Conservation (phyloP, 306 rosid genomes). For the Luffa aegyptiaca region DNA sequence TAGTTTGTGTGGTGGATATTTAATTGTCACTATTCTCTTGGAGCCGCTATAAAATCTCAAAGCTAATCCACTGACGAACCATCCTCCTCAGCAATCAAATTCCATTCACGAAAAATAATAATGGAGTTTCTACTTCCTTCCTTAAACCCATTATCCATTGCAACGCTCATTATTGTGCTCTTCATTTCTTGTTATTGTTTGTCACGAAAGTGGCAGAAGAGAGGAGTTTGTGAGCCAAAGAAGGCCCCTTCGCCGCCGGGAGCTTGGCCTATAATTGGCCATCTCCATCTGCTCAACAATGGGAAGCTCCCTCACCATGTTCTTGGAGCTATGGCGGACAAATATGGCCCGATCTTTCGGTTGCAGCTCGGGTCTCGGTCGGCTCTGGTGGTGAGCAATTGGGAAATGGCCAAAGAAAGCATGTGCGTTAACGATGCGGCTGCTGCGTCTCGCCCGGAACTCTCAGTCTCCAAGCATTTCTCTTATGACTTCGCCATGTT, state of each 20-base stretch:
- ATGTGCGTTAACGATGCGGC: conserved; percentile 30
- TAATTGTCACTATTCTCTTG: background rate
- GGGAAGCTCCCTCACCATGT: conserved; percentile 8
- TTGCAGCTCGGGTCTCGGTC: conserved; percentile 24
- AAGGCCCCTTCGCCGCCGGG: conserved; percentile 9
- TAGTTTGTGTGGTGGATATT: background rate
- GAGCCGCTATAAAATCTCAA: background rate
- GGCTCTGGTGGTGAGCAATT: conserved; percentile 29
- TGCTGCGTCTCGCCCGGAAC: conserved; percentile 32
- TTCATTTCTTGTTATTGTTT: background rate
- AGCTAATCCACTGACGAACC: background rate
- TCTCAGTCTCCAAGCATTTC: conserved; percentile 9
- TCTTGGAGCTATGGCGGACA: conserved; percentile 24
- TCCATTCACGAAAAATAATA: background rate
- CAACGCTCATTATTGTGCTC: background rate
- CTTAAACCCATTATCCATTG: background rate
- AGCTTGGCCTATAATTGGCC: conserved; percentile 23
- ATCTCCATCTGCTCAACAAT: conserved; percentile 14
- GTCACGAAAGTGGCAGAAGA: background rate
- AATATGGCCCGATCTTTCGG: conserved; percentile 32
- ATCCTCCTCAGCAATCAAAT: background rate
- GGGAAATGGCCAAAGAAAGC: conserved; percentile 44
- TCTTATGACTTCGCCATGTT: conserved; percentile 35
- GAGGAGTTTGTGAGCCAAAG: background rate
- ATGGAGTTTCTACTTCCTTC: background rate